phyloP scores from a whole-genome alignment of 176 grass and related monocot species.

The Avena atlantica region DNA sequence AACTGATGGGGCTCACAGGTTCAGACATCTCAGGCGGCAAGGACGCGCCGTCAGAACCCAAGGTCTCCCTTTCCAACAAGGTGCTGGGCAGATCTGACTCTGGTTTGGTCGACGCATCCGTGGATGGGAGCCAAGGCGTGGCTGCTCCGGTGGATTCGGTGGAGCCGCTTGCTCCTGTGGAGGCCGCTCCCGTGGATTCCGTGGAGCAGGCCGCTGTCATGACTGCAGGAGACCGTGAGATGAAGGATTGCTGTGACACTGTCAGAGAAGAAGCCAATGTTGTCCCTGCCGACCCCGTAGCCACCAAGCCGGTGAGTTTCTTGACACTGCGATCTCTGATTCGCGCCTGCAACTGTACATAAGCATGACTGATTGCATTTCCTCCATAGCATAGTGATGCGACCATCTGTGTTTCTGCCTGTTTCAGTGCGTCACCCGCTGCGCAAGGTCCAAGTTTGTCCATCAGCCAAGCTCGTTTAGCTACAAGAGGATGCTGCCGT shows the following conservation, averaged over 20 bases:
- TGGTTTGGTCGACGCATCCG: neutral
- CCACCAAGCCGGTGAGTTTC: constrained; percentile 43
- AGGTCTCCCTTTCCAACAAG: neutral
- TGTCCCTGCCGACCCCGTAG: neutral
- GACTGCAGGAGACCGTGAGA: constrained; percentile 7
- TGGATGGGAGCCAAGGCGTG: neutral
- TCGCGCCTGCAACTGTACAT: too few species aligned
- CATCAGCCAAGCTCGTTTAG: constrained; percentile 66
- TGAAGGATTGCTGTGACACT: constrained; percentile 8
- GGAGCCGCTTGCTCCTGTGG: neutral
- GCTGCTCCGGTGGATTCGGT: neutral
- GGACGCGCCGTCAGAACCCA: neutral
- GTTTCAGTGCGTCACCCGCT: constrained; percentile 10
- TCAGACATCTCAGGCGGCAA: constrained; percentile 25
- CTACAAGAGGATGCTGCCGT: constrained; percentile 93
- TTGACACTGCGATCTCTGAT: neutral
- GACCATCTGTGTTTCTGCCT: neutral
- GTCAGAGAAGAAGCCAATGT: constrained; percentile 5
- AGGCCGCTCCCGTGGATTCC: neutral
- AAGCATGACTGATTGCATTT: too few species aligned
- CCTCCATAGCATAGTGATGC: neutral
- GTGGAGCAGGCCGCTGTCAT: neutral
- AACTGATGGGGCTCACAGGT: neutral
- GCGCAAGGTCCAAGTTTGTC: constrained; percentile 61
- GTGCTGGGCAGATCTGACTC: constrained; percentile 6